A percentile compares a stretch with the other conserved stretches of the same genome.
These are phyloP conservation scores for Microdochium trichocladiopsis DNA, from an alignment of 2,329 filamentous ascomycete genomes.

Conservation along the genomic window DNA sequence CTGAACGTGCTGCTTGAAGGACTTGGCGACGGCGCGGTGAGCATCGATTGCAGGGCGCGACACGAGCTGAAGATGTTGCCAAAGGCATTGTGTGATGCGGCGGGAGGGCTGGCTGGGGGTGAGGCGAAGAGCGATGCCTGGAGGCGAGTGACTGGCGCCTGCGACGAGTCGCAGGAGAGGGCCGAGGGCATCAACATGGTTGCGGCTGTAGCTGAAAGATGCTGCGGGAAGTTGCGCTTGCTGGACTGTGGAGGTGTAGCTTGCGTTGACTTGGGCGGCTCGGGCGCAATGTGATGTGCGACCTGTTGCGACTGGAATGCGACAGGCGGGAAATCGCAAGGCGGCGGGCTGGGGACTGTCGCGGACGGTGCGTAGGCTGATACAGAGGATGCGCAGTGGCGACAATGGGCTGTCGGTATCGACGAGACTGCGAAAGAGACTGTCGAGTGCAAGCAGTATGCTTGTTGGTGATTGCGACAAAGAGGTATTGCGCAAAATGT, in stretches of 20 bases:
- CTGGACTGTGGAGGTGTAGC: too few relatives aligned
- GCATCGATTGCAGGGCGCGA: conserved; percentile 53
- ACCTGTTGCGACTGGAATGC: too few relatives aligned
- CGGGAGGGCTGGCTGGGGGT: conserved; percentile 50
- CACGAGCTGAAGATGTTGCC: conserved; percentile 52
- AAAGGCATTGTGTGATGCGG: conserved; percentile 37
- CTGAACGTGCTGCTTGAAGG: conserved; percentile 7
- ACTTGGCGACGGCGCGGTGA: conserved; percentile 31
- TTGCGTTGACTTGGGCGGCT: too few relatives aligned
- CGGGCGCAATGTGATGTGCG: too few relatives aligned
- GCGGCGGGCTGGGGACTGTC: too few relatives aligned
- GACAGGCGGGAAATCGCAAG: too few relatives aligned
- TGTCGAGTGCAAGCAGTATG: too few relatives aligned
- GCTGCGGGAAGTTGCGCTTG: neutral
- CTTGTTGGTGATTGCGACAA: neutral
- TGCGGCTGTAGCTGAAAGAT: too few relatives aligned
- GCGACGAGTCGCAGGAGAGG: conserved; percentile 49
- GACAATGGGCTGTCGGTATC: too few relatives aligned
- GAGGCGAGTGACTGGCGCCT: conserved; percentile 34
- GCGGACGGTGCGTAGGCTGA: too few relatives aligned
- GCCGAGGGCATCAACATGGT: conserved; percentile 54
- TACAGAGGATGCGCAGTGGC: too few relatives aligned
- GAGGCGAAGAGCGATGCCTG: conserved; percentile 47
- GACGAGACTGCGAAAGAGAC: too few relatives aligned
- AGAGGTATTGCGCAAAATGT: neutral